These are phyloP conservation scores for Aspergillus uvarum DNA, from an alignment of 2,329 filamentous ascomycete species.

Conservation along the genomic window DNA sequence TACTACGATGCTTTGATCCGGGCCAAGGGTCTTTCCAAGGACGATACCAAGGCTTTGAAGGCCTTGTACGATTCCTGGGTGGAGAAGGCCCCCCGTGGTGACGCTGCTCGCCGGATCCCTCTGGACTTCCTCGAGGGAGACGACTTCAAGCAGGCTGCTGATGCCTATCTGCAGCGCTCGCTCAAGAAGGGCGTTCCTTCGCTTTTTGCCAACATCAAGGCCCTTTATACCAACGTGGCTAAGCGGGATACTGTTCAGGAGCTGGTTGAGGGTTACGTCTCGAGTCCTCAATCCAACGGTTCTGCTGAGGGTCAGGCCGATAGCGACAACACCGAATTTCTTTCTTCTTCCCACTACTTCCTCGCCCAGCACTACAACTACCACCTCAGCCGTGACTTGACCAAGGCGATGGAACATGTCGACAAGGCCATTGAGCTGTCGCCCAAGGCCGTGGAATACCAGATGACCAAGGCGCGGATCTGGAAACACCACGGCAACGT, in stretches of 20 bases:
- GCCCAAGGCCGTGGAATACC: constrained; percentile 80
- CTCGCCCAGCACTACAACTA: constrained; percentile 98
- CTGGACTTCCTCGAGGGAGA: constrained; percentile 85
- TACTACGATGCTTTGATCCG: constrained; percentile 81
- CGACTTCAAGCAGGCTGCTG: constrained; percentile 74
- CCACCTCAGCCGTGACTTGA: constrained; percentile 76
- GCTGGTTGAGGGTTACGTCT: constrained; percentile 74
- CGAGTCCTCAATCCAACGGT: constrained; percentile 49
- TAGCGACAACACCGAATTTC: constrained; percentile 60
- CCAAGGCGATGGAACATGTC: constrained; percentile 77
- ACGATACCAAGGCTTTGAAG: constrained; percentile 64
- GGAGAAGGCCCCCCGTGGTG: constrained; percentile 75
- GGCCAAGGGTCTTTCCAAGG: constrained; percentile 62
- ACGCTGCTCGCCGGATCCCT: constrained; percentile 81
- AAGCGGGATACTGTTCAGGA: constrained; percentile 77
- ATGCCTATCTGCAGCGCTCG: constrained; percentile 78
- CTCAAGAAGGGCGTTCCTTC: constrained; percentile 91
- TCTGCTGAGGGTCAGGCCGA: constrained; percentile 49
- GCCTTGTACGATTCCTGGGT: constrained; percentile 81
- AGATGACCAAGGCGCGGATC: constrained; percentile 94
- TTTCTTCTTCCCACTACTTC: constrained; percentile 83
- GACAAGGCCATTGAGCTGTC: constrained; percentile 79
- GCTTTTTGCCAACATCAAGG: constrained; percentile 94
- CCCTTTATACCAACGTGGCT: constrained; percentile 73
- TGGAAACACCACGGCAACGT: constrained; percentile 85